These are phyloP conservation scores for Podospora australis DNA, from an alignment of 495 filamentous ascomycete species.

Conservation along the genomic window DNA sequence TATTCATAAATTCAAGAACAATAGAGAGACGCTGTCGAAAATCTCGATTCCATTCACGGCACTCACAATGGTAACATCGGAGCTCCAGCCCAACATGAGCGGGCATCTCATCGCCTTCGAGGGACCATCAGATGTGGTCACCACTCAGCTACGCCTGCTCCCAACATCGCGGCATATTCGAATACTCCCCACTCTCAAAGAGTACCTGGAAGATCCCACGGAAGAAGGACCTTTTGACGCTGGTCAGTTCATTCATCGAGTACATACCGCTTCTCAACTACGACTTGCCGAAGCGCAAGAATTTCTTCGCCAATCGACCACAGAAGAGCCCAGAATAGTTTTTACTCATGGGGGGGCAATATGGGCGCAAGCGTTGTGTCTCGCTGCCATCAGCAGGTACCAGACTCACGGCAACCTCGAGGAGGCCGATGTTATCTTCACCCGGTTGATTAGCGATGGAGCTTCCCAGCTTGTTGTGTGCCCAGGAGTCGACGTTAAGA, in stretches of 20 bases:
- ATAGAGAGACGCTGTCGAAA: too few species aligned
- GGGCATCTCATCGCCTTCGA: constrained; percentile 49
- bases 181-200: constrained; percentile 37
- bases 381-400: constrained; percentile 37
- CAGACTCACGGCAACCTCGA: constrained; percentile 34
- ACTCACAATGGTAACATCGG: constrained; percentile 8
- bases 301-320: constrained; percentile 37
- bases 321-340: constrained; percentile 38
- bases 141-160: constrained; percentile 46
- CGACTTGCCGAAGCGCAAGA: constrained; percentile 36
- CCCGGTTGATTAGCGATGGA: constrained; percentile 37
- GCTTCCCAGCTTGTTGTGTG: neutral
- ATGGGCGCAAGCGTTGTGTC: constrained; percentile 37
- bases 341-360: constrained; percentile 48
- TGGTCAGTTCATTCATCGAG: constrained; percentile 32
- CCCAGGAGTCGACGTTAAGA: too few species aligned
- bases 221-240: constrained; percentile 24
- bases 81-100: constrained; percentile 14
- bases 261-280: constrained; percentile 34
- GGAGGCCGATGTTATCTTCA: constrained; percentile 39
- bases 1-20: too few species aligned
- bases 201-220: constrained; percentile 25
- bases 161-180: constrained; percentile 44
- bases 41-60: neutral
- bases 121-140: constrained; percentile 39